Evolutionary conservation across 2,329 filamentous ascomycete genomes (phyloP).

Genomic region (Botrytis medusae): DNA sequence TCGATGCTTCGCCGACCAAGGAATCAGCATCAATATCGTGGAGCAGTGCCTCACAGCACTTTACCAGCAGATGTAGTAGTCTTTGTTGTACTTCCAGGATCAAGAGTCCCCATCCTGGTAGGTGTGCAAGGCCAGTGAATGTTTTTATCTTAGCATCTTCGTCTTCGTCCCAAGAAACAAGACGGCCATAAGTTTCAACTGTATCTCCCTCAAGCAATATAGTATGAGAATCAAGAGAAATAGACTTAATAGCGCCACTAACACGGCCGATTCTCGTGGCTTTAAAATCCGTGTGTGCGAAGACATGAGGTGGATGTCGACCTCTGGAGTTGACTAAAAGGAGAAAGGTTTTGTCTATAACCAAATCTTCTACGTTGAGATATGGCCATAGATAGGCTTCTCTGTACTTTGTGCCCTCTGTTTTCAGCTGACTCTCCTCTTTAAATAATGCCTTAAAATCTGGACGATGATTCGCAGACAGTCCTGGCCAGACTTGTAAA

Average conservation of each 20-base stretch:
- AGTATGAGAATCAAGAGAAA: slow-evolving; percentile 39
- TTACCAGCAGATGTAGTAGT: slow-evolving; percentile 50
- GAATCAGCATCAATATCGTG: slow-evolving; percentile 47
- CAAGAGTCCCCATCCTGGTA: slow-evolving; percentile 49
- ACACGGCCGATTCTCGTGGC: slow-evolving; percentile 39
- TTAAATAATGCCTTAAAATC: slow-evolving; percentile 45
- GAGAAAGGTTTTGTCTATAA: slow-evolving; percentile 45
- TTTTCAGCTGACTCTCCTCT: slow-evolving; percentile 26
- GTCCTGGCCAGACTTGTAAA: slow-evolving; percentile 50
- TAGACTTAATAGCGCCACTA: slow-evolving; percentile 30
- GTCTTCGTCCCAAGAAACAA: slow-evolving; percentile 42
- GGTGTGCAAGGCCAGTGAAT: slow-evolving; percentile 41
- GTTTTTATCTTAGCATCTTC: slow-evolving; percentile 44
- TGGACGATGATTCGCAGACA: slow-evolving; percentile 51
- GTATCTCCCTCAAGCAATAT: slow-evolving; percentile 41
- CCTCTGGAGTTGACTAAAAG: slow-evolving; percentile 55
- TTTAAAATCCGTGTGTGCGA: slow-evolving; percentile 48
- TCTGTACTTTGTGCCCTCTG: slow-evolving; percentile 30
- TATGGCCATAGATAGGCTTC: slow-evolving; percentile 51
- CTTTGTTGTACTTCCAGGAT: slow-evolving; percentile 53
- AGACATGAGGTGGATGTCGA: slow-evolving; percentile 47
- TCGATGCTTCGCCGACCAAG: slow-evolving; percentile 37
- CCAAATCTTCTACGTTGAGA: slow-evolving; percentile 58
- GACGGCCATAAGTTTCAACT: slow-evolving; percentile 41
- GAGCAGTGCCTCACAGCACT: slow-evolving; percentile 49